phyloP scores from a whole-genome alignment of 2,329 filamentous ascomycete species.

The Pseudocercospora musae region DNA sequence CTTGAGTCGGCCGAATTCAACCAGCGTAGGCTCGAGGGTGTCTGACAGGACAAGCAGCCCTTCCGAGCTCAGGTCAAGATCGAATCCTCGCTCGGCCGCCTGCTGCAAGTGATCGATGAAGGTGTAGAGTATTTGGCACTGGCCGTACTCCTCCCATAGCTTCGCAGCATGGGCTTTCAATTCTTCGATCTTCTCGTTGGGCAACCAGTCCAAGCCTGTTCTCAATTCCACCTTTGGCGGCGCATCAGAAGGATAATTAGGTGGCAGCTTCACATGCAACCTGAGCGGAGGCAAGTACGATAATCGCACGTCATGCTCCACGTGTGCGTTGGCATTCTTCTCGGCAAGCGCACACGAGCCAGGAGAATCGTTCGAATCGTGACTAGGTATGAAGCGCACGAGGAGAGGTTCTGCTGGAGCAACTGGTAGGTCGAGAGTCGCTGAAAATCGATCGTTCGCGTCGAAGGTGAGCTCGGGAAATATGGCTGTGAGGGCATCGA shows the following conservation, averaged over 20 bases:
- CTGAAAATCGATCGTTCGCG: constrained; percentile 45
- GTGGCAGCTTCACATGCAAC: constrained; percentile 52
- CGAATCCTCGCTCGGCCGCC: constrained; percentile 55
- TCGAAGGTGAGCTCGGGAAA: constrained; percentile 58
- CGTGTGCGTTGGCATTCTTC: constrained; percentile 9
- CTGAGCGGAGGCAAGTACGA: constrained; percentile 56
- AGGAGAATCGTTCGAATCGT: neutral
- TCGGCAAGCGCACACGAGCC: constrained; percentile 11
- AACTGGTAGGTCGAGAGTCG: constrained; percentile 55
- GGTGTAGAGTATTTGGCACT: constrained; percentile 54
- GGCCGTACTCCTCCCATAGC: constrained; percentile 60
- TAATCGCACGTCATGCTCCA: constrained; percentile 46
- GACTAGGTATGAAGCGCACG: constrained; percentile 29
- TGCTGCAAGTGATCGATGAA: constrained; percentile 62
- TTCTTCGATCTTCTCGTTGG: constrained; percentile 41
- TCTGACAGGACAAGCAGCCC: constrained; percentile 48
- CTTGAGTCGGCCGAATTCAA: constrained; percentile 75
- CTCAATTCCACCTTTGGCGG: constrained; percentile 51
- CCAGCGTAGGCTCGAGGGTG: constrained; percentile 62
- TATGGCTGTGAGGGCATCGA: constrained; percentile 59
- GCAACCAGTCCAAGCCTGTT: constrained; percentile 54
- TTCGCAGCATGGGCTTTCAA: constrained; percentile 47
- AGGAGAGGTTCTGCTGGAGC: constrained; percentile 53
- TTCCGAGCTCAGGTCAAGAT: constrained; percentile 41
- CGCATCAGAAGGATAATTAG: constrained; percentile 53